Base-by-base conservation (phyloP, 2,329 filamentous ascomycete genomes). In the Tolypocladium album region DNA sequence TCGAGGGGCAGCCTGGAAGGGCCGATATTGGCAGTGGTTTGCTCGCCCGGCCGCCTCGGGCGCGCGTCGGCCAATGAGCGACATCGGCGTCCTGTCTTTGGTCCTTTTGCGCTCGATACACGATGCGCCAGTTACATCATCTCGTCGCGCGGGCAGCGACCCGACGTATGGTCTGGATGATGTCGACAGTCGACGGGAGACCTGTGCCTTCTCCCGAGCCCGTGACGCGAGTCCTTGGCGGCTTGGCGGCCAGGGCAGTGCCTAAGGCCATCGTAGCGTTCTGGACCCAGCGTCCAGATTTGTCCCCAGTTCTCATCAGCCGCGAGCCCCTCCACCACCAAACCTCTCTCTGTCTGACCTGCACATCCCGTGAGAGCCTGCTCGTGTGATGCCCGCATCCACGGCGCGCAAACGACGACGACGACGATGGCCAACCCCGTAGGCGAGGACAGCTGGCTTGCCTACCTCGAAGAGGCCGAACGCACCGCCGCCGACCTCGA, bases 391-490 rank as follows among this genome's bases (percentile, higher is more conserved):
- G 60, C 56, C 53, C 60, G 55, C 20, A 24, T 34, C n/a, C 60
- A 38, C 38, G 38, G 22, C 47, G 9, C 55, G 55, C 39, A 13
- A 27, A n/a, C 52, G 40, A 55, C 50, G 38, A 31, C 27, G 27
- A 47, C 57, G 40, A 57, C 61, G 58, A 76, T 81, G 78, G 76
- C 75, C 67, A 78, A 71, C 59, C 87, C 88, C 55, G 79, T 91
- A 65, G 88, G 88, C 67, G 89, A 94, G 76, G 85, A 88, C 61
- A 82, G 82, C 70, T 94, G 89, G 89, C 74, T 88, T 65, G 88
- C 88, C 66, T 89, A 88, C 73, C 81, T 93, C 64, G 84, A 89
- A 63, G 89, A 92, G 72, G 83, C 88, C 66, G 83, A 81, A 60
- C 77, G 81, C 73, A 75, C 78, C 75, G 77, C 87, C 69, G 70